Conservation (phyloP, 257 asterid genomes). For the Knoxia roxburghii region DNA sequence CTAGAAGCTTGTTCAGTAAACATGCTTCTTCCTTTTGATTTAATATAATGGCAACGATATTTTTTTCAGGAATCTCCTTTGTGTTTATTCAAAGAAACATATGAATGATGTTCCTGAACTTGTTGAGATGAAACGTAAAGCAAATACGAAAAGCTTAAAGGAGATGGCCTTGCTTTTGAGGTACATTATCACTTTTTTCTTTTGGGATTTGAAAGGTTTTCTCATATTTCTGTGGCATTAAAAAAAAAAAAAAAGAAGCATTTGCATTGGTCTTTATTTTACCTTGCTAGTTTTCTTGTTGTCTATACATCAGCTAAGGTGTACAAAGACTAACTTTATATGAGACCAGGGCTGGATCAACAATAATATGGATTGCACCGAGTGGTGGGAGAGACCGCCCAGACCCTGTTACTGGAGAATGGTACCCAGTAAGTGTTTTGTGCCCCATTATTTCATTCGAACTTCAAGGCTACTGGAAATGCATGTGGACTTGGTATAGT, state of each 20-base stretch:
- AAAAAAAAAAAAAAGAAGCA: background rate
- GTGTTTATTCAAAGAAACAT: slow-evolving; percentile 93
- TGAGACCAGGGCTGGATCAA: slow-evolving; percentile 74
- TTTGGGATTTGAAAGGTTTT: background rate
- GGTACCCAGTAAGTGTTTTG: slow-evolving; percentile 64
- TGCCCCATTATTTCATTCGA: slow-evolving; percentile 14
- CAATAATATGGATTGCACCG: slow-evolving; percentile 94
- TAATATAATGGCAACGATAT: slow-evolving; percentile 11
- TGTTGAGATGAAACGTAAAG: slow-evolving; percentile 74
- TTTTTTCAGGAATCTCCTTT: slow-evolving; percentile 72
- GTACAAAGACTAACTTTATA: slow-evolving; percentile 1
- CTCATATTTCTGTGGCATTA: background rate
- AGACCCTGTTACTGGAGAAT: slow-evolving; percentile 74
- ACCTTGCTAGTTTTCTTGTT: background rate
- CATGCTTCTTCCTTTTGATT: slow-evolving; percentile 16
- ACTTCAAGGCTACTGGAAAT: background rate
- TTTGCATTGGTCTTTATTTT: background rate
- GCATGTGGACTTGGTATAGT: background rate
- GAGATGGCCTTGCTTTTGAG: slow-evolving; percentile 90
- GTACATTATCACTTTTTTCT: slow-evolving; percentile 20
- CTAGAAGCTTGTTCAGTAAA: slow-evolving; percentile 8
- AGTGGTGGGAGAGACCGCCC: slow-evolving; percentile 99
- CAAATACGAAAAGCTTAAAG: slow-evolving; percentile 91
- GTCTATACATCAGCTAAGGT: background rate
- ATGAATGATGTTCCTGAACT: slow-evolving; percentile 83